Evolutionary conservation across 768 basidiomycete genomes (phyloP).

Genomic region (Peribolospora baueri): DNA sequence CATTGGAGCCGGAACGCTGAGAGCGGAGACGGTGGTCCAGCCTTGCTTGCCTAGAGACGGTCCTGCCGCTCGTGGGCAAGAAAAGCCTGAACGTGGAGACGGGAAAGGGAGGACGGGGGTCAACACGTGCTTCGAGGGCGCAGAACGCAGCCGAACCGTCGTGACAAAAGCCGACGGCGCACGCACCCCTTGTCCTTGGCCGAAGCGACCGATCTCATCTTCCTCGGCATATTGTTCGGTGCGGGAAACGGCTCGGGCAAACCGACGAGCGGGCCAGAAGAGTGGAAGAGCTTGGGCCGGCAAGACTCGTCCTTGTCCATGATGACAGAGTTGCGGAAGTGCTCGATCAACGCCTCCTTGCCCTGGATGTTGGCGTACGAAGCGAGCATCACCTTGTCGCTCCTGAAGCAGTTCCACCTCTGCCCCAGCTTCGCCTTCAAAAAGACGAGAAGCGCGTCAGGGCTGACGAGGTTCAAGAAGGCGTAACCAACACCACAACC

Average conservation of each 20-base stretch:
- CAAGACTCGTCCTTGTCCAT: conserved; percentile 67
- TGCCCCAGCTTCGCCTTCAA: conserved; percentile 48
- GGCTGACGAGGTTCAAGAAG: not conserved
- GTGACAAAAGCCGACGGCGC: too few relatives aligned
- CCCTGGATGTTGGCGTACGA: conserved; percentile 84
- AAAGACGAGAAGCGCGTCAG: conserved; percentile 45
- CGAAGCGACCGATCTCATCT: not conserved
- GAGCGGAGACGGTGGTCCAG: too few relatives aligned
- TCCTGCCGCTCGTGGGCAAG: too few relatives aligned
- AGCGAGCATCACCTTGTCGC: conserved; percentile 69
- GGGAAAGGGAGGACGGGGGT: too few relatives aligned
- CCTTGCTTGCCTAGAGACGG: too few relatives aligned
- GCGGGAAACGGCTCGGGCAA: conserved; percentile 29
- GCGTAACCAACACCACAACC: conserved; percentile 19
- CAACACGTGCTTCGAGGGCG: too few relatives aligned
- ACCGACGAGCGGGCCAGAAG: conserved; percentile 45
- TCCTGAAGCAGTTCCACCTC: conserved; percentile 82
- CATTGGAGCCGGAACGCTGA: too few relatives aligned
- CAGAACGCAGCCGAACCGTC: too few relatives aligned
- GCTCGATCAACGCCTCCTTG: conserved; percentile 69
- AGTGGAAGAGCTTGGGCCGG: conserved; percentile 55
- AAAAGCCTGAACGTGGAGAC: too few relatives aligned
- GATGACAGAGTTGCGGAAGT: conserved; percentile 73
- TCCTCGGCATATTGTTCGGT: not conserved
- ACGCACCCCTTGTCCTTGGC: too few relatives aligned